Evolutionary conservation across 257 asterid genomes (phyloP), one percentile per base, ranked within the genome.

Genomic region (Buddleja alternifolia): DNA sequence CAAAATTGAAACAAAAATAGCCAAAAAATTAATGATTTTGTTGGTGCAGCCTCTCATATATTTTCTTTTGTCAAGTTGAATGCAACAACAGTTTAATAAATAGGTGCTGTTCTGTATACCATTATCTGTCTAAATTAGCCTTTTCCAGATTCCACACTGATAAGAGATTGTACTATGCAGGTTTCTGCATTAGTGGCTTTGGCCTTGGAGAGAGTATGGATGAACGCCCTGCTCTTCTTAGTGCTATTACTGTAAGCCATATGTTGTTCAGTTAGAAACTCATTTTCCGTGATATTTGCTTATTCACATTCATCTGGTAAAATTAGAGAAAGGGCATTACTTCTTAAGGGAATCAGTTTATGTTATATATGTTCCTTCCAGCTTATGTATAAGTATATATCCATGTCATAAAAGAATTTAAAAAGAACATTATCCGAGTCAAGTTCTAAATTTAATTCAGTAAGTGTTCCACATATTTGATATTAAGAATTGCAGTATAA

Each of bases 121-220:
- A 11, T 59, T 47, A 66, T 36, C 17, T 59, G 44, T 63, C 37
- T 9, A 76, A 55, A 4, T 39, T 29, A 36, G 6, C 19, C 14
- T 25, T 36, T 67, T 62, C 41, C 52, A 10, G 53, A 19, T 66
- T 60, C 52, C 48, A 40, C 0, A 14, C 44, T 78, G 63, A 52
- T 56, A 56, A 60, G 69, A 61, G 68, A 37, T 25, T 75, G 32
- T 44, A 24, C 72, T 12, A 63, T 79, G 73, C 88, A 93, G 99
- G 99, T 52, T 93, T 81, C 75, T 88, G 82, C 84, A 85, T 93
- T 75, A 87, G 90, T 66, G 97, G 99, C 46, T 88, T 93, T 79
- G 99, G 96, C 62, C 87, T 85, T 68, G 99, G 99, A 19, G 97
- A 93, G 83, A 88, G 86, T 78, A 79, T 84, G 85, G 96, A 83